These are phyloP conservation scores for Fraxinus ornus DNA, from an alignment of 305 asterid species.

Conservation along the genomic window DNA sequence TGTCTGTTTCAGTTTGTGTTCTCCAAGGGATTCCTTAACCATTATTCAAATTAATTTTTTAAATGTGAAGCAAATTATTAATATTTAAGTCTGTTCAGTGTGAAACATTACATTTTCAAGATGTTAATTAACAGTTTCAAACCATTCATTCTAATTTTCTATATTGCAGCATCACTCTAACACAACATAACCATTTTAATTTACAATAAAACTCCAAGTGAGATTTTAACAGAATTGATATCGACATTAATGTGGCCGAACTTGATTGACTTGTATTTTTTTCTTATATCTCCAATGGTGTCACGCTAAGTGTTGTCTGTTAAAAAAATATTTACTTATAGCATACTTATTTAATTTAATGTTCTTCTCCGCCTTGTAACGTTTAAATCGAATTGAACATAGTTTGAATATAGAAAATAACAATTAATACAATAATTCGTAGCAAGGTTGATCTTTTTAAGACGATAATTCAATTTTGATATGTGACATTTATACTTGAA, in stretches of 20 bases:
- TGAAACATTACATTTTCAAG: neutral
- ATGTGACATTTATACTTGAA: neutral
- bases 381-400: neutral
- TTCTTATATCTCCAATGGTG: too few species aligned
- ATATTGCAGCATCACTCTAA: neutral
- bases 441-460: too few species aligned
- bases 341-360: too few species aligned
- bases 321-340: too few species aligned
- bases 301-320: too few species aligned
- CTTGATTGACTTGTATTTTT: too few species aligned
- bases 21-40: conserved; percentile 17
- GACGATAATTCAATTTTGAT: neutral
- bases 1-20: conserved; percentile 10
- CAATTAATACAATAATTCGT: neutral
- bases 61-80: neutral
- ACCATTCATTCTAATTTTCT: neutral
- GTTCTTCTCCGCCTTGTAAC: neutral
- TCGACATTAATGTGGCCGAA: too few species aligned
- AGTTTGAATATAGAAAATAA: neutral
- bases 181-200: too few species aligned
- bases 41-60: neutral
- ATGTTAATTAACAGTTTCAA: too few species aligned
- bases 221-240: too few species aligned
- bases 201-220: too few species aligned
- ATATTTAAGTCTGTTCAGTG: neutral